Evolutionary conservation across 2,329 filamentous ascomycete species (phyloP), one percentile per base, ranked within the genome.

Genomic region (Trichophyton benhamiae): DNA sequence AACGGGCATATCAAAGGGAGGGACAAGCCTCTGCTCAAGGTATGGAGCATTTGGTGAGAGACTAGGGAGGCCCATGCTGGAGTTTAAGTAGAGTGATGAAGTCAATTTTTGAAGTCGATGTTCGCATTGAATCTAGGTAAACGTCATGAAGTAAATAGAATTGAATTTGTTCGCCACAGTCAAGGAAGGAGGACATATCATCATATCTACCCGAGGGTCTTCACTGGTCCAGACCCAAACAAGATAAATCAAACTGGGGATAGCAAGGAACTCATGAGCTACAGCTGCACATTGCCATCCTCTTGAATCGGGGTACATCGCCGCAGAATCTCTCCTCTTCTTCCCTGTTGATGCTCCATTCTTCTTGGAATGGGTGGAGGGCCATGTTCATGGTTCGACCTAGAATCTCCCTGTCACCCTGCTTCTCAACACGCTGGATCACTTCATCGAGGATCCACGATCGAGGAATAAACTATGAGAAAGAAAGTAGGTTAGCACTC

Each of bases 381-480:
- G 86, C 83, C 85, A 97, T 87, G 52, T 89, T 83, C 86, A 95
- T 89, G 25, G 94, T 80, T 33, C 86, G 80, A 11, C 83, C 79
- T 52, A 99, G 73, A 41, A 97, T 85, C 7, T 91, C 86, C 61
- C 89, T 80, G 69, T 99, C 91, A 1, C 85, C 84, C 59, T 86
- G 84, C 71, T 89, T 89, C 74, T 97, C 90, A 0, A 97, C 91
- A 8, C 89, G 83, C 53, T 87, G 83, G 66, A 99, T 97, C 13
- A 99, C 73, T 74, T 99, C 94, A 71, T 97, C 92, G 20, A 99
- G 79, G 59, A 99, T 83, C 91, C 92, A 99, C 17, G 88, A 86
- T 55, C 91, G 83, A 0, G 94, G 90, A 0, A 96, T 79, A 69
- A 99, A 99, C 76, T 82, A 60, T 7, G 30, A 22, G 2, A 49